Base-by-base conservation (phyloP, 1,139 yeast species). In the Saccharomyces pastorianus region DNA sequence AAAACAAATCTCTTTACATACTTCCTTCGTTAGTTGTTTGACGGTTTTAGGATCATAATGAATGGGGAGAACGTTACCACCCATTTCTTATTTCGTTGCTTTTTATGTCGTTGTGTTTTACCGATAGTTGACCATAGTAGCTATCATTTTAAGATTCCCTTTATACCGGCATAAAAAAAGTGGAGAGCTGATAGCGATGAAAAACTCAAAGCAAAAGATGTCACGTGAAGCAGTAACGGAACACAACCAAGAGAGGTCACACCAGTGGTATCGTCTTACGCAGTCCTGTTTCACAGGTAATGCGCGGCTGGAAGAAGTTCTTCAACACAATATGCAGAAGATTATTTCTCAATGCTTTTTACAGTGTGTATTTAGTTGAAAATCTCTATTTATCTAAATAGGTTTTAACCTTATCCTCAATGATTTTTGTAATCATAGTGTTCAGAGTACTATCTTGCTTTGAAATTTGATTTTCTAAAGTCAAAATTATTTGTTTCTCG, bases 401-500 rank as follows among this genome's bases (percentile, higher is more conserved):
- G 47, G 61, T 46, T 44, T 57, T 53, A 13, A 67, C 52, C 48
- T 61, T 64, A 6, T 55, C 59, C n/a, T 65, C 68, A 17, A 67
- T 55, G 17, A 66, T 48, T 47, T 59, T 64, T 8, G 54, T 53
- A 29, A 66, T 55, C 47, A 63, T 51, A 20, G 53, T 54, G 50
- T 57, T 58, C 52, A 67, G 48, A n/a, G 60, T 51, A 27, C 68
- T 63, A 14, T 58, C 51, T 14, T 61, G 56, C 51, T 78, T 76
- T 25, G 69, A 69, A 29, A 86, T 74, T 68, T 85, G 88, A 41
- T 78, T 76, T 51, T 76, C 75, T 59, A 85, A 71, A 53, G 77
- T 77, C 49, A 78, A 59, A 53, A 77, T 80, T 51, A 93, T 85
- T 71, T 91, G 98, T 70, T 88, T 84, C 66, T 88, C 97, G 58